phyloP scores from a whole-genome alignment of 75 land plant species.

The Cunninghamia lanceolata region DNA sequence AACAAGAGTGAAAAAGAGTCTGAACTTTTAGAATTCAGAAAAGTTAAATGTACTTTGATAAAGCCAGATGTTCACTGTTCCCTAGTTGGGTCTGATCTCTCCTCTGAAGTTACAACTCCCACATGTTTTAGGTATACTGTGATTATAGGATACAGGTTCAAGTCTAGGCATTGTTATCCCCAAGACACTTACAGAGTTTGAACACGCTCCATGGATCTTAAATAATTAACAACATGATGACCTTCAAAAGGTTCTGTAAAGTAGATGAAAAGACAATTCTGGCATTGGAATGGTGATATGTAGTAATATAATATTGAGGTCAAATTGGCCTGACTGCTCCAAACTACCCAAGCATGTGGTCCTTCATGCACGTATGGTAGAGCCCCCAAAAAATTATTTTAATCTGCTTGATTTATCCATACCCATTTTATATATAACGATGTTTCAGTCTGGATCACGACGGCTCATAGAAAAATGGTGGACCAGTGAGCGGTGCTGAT shows the following conservation, averaged over 20 bases:
- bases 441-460: neutral
- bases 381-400: too few relatives aligned
- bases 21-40: neutral
- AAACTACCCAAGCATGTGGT: neutral
- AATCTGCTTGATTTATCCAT: neutral
- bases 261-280: neutral
- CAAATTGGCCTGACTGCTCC: neutral
- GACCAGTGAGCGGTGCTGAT: neutral
- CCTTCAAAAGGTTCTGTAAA: neutral
- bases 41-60: neutral
- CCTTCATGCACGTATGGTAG: neutral
- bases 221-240: slow-evolving; percentile 1
- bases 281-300: neutral
- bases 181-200: neutral
- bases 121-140: neutral
- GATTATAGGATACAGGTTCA: neutral
- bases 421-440: neutral
- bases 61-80: neutral
- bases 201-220: neutral
- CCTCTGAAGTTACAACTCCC: too few relatives aligned
- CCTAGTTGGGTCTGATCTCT: neutral
- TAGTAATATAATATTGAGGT: neutral
- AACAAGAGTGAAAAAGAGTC: neutral
- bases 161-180: neutral
- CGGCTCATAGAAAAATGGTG: neutral